phyloP scores from a whole-genome alignment of 73 alveolate species.

The Halteria grandinella region DNA sequence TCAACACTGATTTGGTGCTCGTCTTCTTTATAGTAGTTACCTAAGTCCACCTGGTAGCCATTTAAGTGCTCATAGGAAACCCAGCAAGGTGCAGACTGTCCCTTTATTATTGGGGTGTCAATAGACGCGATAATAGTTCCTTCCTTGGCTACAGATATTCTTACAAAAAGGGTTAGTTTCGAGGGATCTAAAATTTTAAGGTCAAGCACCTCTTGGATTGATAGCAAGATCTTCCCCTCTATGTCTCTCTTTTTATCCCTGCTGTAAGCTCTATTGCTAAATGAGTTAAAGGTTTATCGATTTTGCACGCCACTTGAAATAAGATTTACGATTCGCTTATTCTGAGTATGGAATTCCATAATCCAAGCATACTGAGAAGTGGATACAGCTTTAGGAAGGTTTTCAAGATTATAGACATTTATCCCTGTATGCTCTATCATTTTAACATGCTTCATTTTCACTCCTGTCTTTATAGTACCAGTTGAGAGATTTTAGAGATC shows the following conservation, averaged over 20 bases:
- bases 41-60: slow-evolving; percentile 4
- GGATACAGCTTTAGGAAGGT: not conserved
- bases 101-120: not conserved
- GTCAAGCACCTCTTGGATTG: slow-evolving; percentile 5
- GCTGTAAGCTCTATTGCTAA: slow-evolving; percentile 8
- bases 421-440: slow-evolving; percentile 21
- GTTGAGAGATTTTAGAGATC: slow-evolving; percentile 6
- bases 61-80: not conserved
- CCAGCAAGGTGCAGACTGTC: not conserved
- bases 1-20: no score
- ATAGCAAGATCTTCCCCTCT: slow-evolving; percentile 14
- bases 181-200: not conserved
- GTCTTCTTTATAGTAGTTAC: slow-evolving; percentile 10
- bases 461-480: not conserved
- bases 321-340: slow-evolving; percentile 7
- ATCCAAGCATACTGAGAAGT: slow-evolving; percentile 10
- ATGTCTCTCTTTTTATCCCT: slow-evolving; percentile 34
- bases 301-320: not conserved
- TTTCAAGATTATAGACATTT: slow-evolving; percentile 22
- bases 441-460: not conserved
- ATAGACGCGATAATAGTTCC: not conserved
- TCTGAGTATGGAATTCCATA: not conserved
- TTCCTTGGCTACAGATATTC: not conserved
- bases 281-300: slow-evolving; percentile 15
- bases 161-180: slow-evolving; percentile 5